Percentiles rank a stretch among this genome's conserved stretches.
Evolutionary conservation across 2,329 filamentous ascomycete species (phyloP).

Genomic region (Claviceps digitariae): DNA sequence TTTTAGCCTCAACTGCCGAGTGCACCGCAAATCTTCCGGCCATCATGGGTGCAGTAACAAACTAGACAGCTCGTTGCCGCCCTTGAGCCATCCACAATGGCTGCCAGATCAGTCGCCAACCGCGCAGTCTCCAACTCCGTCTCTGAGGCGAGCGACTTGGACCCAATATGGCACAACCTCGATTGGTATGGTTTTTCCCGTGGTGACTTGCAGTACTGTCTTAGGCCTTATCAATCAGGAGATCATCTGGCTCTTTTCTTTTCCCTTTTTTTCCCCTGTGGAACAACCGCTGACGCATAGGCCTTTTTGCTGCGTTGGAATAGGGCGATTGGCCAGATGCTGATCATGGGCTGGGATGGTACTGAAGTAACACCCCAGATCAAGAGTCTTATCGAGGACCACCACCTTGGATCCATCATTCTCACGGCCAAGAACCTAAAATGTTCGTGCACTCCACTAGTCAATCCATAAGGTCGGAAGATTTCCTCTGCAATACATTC

Average conservation of each 20-base stretch:
- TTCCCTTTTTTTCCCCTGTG: no score
- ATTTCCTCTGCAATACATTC: not conserved
- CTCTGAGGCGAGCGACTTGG: conserved; percentile 20
- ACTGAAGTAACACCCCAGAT: conserved; percentile 75
- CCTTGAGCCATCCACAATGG: conserved; percentile 12
- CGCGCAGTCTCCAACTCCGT: conserved; percentile 14
- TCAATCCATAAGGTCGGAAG: not conserved
- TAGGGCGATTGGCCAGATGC: conserved; percentile 61
- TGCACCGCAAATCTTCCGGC: not conserved
- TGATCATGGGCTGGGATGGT: conserved; percentile 79
- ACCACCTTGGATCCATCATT: conserved; percentile 79
- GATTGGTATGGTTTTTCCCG: conserved; percentile 47
- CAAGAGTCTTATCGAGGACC: conserved; percentile 62
- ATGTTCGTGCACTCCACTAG: conserved; percentile 37
- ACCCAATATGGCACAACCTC: conserved; percentile 61
- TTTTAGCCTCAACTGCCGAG: conserved; percentile 1
- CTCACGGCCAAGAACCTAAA: conserved; percentile 76
- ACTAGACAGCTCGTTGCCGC: conserved; percentile 13
- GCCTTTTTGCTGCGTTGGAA: conserved; percentile 1
- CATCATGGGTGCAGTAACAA: conserved; percentile 8
- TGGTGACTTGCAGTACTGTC: not conserved
- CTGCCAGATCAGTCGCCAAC: conserved; percentile 16
- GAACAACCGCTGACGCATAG: conserved; percentile 2
- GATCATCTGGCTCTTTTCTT: not conserved
- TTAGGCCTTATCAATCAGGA: not conserved